Conservation (phyloP, 2,329 filamentous ascomycete genomes). For the Monilinia fructigena region DNA sequence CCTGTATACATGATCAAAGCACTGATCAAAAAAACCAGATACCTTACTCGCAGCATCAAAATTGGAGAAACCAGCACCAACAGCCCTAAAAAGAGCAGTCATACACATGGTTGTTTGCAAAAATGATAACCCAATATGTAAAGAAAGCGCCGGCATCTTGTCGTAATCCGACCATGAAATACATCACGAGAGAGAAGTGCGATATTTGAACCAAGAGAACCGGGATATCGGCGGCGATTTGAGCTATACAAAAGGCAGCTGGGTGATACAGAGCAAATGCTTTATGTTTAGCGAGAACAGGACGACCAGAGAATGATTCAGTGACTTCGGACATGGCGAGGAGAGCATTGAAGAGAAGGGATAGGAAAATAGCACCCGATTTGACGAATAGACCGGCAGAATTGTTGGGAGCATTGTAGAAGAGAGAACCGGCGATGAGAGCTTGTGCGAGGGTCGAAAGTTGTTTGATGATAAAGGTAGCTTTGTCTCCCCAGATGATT, state of each 20-base stretch:
- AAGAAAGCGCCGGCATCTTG: conserved; percentile 56
- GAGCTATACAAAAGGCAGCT: conserved; percentile 57
- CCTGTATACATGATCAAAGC: conserved; percentile 61
- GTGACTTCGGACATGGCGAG: conserved; percentile 66
- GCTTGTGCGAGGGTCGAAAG: conserved; percentile 57
- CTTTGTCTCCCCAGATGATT: conserved; percentile 63
- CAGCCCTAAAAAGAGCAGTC: conserved; percentile 49
- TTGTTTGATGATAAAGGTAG: conserved; percentile 63
- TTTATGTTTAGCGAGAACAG: conserved; percentile 59
- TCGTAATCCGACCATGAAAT: conserved; percentile 62
- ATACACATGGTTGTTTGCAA: conserved; percentile 47
- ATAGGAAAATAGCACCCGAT: conserved; percentile 62
- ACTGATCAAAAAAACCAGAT: conserved; percentile 51
- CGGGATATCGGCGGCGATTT: conserved; percentile 54
- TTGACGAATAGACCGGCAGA: conserved; percentile 63
- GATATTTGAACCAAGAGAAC: conserved; percentile 58
- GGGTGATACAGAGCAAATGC: conserved; percentile 58
- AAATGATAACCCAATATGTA: conserved; percentile 56
- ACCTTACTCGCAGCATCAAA: conserved; percentile 59
- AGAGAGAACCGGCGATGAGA: conserved; percentile 63
- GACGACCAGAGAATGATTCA: conserved; percentile 59
- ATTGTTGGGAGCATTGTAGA: conserved; percentile 60
- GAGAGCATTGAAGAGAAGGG: conserved; percentile 61
- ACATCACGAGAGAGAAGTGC: conserved; percentile 56
- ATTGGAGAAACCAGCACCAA: conserved; percentile 59